phyloP scores from a whole-genome alignment of 306 rosid genomes.

The Prunus campanulata region DNA sequence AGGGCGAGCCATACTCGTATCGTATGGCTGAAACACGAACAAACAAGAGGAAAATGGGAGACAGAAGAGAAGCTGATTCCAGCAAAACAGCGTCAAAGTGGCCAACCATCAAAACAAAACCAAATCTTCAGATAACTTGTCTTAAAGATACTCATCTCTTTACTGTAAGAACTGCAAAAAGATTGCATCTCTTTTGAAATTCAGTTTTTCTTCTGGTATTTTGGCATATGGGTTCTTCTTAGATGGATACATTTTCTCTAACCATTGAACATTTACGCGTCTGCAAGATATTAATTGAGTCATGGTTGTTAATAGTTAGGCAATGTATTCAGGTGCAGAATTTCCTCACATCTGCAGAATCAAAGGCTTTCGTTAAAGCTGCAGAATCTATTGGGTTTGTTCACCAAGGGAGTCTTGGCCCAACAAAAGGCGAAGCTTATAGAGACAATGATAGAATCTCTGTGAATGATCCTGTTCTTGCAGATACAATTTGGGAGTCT shows the following conservation, averaged over 20 bases:
- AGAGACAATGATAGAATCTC: slow-evolving; percentile 84
- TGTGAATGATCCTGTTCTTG: slow-evolving; percentile 63
- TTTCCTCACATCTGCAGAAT: slow-evolving; percentile 69
- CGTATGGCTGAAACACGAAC: slow-evolving; percentile 34
- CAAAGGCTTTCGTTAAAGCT: slow-evolving; percentile 61
- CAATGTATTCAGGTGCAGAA: slow-evolving; percentile 60
- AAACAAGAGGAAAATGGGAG: slow-evolving; percentile 70
- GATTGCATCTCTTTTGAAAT: background rate
- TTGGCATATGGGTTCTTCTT: background rate
- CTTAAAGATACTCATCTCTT: slow-evolving; percentile 73
- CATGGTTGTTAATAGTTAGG: slow-evolving; percentile 11
- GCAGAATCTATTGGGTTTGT: slow-evolving; percentile 75
- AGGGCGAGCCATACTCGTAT: too few species aligned
- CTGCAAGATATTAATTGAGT: background rate
- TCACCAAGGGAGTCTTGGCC: slow-evolving; percentile 91
- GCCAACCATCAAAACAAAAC: slow-evolving; percentile 77
- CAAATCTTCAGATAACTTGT: slow-evolving; percentile 48
- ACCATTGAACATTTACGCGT: too few species aligned
- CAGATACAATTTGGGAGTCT: slow-evolving; percentile 70
- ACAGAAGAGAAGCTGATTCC: slow-evolving; percentile 36
- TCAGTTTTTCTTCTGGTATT: background rate
- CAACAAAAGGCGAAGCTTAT: slow-evolving; percentile 81
- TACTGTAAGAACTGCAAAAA: slow-evolving; percentile 43
- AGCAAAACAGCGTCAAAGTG: slow-evolving; percentile 41
- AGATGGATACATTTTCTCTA: background rate